These are phyloP conservation scores for Crithidia bombi DNA, from an alignment of 208 protist genomes.

Conservation along the genomic window DNA sequence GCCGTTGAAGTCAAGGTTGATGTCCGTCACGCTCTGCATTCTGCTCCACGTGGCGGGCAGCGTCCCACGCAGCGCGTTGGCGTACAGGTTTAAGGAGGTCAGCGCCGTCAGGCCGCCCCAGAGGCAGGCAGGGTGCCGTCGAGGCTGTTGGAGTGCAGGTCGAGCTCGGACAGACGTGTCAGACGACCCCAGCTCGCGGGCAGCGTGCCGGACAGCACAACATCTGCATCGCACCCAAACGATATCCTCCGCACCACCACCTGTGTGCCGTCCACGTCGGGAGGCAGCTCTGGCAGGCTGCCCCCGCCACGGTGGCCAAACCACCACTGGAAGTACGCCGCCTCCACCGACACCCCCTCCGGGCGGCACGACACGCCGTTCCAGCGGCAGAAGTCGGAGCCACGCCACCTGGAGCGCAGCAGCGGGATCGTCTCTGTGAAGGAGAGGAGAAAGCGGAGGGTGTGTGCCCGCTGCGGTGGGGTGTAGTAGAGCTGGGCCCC, in stretches of 20 bases:
- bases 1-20: not conserved
- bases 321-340: not conserved
- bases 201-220: not conserved
- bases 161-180: not conserved
- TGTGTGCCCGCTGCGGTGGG: not conserved
- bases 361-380: not conserved
- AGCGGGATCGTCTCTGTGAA: slow-evolving; percentile 1
- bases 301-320: not conserved
- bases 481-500: not conserved
- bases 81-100: not conserved
- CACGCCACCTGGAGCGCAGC: not conserved
- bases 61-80: not conserved
- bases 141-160: not conserved
- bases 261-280: not conserved
- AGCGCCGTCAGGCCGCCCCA: not conserved
- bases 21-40: not conserved
- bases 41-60: not conserved
- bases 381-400: slow-evolving; percentile 7
- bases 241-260: not conserved
- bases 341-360: not conserved
- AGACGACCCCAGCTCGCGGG: not conserved
- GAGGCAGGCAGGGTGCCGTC: not conserved
- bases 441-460: not conserved
- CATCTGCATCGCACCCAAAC: slow-evolving; percentile 2
- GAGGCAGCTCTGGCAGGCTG: not conserved